Evolutionary conservation across 768 basidiomycete species (phyloP), one percentile per base, ranked within the genome.

Genomic region (Hygrocybe coccinea): DNA sequence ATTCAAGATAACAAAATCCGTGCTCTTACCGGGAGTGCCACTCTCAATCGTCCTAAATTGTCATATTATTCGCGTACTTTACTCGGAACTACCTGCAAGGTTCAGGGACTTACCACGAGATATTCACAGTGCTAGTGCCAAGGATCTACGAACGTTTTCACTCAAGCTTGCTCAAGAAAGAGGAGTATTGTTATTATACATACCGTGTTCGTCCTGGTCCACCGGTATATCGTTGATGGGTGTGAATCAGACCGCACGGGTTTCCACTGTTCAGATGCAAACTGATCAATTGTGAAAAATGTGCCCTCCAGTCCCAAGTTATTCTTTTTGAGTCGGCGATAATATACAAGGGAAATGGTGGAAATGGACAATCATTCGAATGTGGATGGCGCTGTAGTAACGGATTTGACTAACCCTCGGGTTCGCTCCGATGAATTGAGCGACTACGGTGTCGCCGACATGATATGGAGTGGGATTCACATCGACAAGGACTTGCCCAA

Each of bases 261-360:
- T 56, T 57, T 71, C 87, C 86, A 91, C 51, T 71, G 66, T 25
- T 73, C 76, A 14, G 71, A 64, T 6, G 75, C 68, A 34, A 76
- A 67, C 50, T 74, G 77, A 56, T 90, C 86, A 38, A 91, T 79
- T 1, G 77, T 80, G 43, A 91, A 70, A 76, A 87, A 90, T 1
- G 87, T 89, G 43, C 76, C 77, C 62, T 89, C 87, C 10, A 90
- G 74, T 21, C 82, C 80, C 33, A 89, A 77, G 63, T 91, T 90
- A 62, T 91, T 91, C 87, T 89, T 38, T 4, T 38, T 4, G 22
- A 5, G 33, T 24, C 3, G 33, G 38, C 34, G 19, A 59, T 29
- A 46, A 50, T 24, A 19, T n/a, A n/a, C n/a, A n/a, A n/a, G n/a
- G n/a, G n/a, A n/a, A n/a, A n/a, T n/a, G 14, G 6, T 38, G 46